Evolutionary conservation across 768 basidiomycete genomes (phyloP), one percentile per base, ranked within the genome.

Genomic region (Mycena rebaudengoi): DNA sequence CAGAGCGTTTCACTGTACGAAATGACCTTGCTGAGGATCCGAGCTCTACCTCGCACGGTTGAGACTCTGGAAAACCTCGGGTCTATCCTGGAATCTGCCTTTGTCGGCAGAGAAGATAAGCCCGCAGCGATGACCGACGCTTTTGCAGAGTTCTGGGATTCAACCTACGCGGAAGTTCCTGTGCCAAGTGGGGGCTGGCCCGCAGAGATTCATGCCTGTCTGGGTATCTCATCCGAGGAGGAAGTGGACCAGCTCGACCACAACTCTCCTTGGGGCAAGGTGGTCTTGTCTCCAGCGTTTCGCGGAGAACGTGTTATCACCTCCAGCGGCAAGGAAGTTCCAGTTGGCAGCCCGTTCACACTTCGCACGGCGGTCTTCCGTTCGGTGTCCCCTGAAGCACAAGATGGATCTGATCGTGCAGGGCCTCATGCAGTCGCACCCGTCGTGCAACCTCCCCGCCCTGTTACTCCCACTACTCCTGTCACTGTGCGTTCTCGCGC

Each of bases 1-100:
- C 62, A 91, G 89, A 81, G 91, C 59, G 71, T 90, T 14, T 83
- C 86, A 0, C 70, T 92, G 51, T 94, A 92, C 67, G 82, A 91
- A 70, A 86, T 83, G 13, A 75, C 83, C 33, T 70, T 91, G 40
- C 67, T 88, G 54, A 76, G 80, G 54, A 78, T 91, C 30, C 84
- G 83, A 61, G 76, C 77, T 4, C 75, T 89, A 4, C 82, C 85
- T 0, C 71, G 69, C 5, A 77, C 75, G 1, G 39, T 77, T 13
- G 68, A 74, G 7, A 77, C 78, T n/a, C 75, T 92, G 28, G 77
- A 81, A n/a, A 64, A 71, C 1, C 74, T 91, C n/a, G 76, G 80
- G 0, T 72, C 82, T 7, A 68, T 91, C 3, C 69, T 94, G 8
- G 84, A 82, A 62, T 85, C 90, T 3, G 84, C 85, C 25, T 90